Evolutionary conservation across 139 green algal genomes (phyloP), one percentile per base, ranked within the genome.

Genomic region (Klebsormidium nitens): DNA sequence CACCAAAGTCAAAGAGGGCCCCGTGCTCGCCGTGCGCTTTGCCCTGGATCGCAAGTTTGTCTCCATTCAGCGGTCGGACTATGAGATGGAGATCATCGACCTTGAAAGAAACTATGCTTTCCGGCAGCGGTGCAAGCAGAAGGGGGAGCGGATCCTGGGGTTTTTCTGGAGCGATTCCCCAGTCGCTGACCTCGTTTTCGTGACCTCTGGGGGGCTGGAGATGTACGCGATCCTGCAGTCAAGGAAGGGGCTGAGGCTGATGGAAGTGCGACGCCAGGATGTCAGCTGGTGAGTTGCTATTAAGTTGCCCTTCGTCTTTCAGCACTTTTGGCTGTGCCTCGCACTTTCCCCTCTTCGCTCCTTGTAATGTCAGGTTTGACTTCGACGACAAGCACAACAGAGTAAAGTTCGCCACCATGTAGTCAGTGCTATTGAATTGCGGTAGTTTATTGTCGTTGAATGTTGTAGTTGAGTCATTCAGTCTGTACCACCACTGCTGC

Each of bases 131-230:
- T 76, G 68, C 63, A 64, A 59, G 36, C 40, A 31, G 28, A 49
- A 26, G 26, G n/a, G 39, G 1, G 58, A 74, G 4, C 61, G 57
- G 40, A 81, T 81, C 34, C 47, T 81, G 61, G 74, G 74, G 1
- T 81, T 81, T 59, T 83, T 81, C 75, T 81, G 74, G 74, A 47
- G 71, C 1, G 42, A 80, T 26, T 74, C 36, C 17, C 36, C 52
- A 0, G 39, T 50, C 47, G 78, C 50, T 74, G 60, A 81, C 73
- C 37, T 81, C 59, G 74, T 81, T n/a, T 47, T 81, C 2, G 72
- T 81, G 31, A 81, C 74, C 29, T 59, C 74, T 29, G 29, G 44
- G 69, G 74, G 74, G 23, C 40, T 81, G 46, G 74, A 81, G 57
- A 46, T 81, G 1, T 83, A 83, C 36, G 32, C 36, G 42, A 19